Evolutionary conservation across 2,329 filamentous ascomycete genomes (phyloP), one percentile per base, ranked within the genome.

Genomic region (Cladosporium velox): DNA sequence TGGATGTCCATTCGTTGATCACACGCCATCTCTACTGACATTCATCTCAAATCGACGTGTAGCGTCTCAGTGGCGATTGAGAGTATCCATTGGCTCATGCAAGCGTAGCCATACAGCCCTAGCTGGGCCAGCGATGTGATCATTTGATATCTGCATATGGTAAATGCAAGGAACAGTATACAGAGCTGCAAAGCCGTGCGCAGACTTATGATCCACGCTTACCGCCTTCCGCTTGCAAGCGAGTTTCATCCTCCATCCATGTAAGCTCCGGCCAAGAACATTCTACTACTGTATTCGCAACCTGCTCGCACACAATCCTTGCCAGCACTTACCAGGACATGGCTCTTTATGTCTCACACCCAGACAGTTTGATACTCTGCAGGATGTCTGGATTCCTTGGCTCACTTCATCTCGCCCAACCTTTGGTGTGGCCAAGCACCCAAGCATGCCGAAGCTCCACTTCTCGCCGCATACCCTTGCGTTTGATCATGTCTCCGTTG

Each of bases 381-480:
- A 55, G 4, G 52, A 32, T 32, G n/a, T 41, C 34, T 58, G 34
- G 30, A 26, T 34, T 34, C 12, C 55, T 58, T 58, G 55, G 55
- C 55, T 26, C 12, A 12, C 30, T 34, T 18, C 2, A 8, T 47
- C 14, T 18, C 15, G 44, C 26, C 41, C n/a, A 24, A 21, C 47
- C 1, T 38, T 54, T 41, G 47, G 11, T 30, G 21, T 18, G 18
- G 21, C 52, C n/a, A 15, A 34, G 49, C 21, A 26, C n/a, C n/a
- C 28, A 57, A 64, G 51, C 51, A 38, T 64, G 18, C 24, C n/a
- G 14, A 57, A 64, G 51, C 35, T 64, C 61, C 51, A 64, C 61
- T 64, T 44, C 57, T 59, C 28, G 34, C 41, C 26, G 11, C 21
- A 34, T 15, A 44, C 26, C 47, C 21, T 55, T 35, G 34, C 18